Conservation (phyloP, 2,329 filamentous ascomycete genomes). For the Rhynchosporium agropyri region DNA sequence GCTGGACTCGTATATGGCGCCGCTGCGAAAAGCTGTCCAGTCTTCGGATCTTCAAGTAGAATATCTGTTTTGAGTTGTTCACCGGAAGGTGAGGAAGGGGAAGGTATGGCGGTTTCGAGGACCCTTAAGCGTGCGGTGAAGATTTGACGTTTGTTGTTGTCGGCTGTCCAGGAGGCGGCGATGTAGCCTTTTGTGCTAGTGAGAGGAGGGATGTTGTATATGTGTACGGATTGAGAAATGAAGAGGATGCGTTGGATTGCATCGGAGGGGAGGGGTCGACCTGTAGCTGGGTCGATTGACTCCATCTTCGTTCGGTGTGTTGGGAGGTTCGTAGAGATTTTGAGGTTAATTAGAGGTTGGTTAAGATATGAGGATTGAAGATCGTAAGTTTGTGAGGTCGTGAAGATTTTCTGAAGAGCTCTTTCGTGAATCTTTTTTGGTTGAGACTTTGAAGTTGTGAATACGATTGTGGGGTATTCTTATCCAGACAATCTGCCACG, state of each 20-base stretch:
- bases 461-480: too few relatives aligned
- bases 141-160: slow-evolving; percentile 71
- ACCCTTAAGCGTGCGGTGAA: slow-evolving; percentile 83
- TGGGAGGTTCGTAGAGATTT: too few relatives aligned
- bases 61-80: slow-evolving; percentile 72
- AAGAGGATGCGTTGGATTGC: slow-evolving; percentile 86
- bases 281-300: slow-evolving; percentile 69
- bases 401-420: too few relatives aligned
- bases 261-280: slow-evolving; percentile 66
- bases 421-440: too few relatives aligned
- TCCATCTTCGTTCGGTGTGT: slow-evolving; percentile 32
- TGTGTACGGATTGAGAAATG: slow-evolving; percentile 72
- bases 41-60: slow-evolving; percentile 74
- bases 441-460: too few relatives aligned
- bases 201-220: slow-evolving; percentile 85
- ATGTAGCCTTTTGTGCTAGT: slow-evolving; percentile 77
- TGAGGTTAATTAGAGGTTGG: too few relatives aligned
- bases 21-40: slow-evolving; percentile 78
- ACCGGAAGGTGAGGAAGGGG: slow-evolving; percentile 40
- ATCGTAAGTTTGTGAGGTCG: too few relatives aligned
- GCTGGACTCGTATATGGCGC: slow-evolving; percentile 71
- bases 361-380: too few relatives aligned
- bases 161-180: slow-evolving; percentile 75
- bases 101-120: slow-evolving; percentile 68
- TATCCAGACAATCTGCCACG: too few relatives aligned